Base-by-base conservation (phyloP, 2,329 filamentous ascomycete genomes). In the Aspergillus flavus region DNA sequence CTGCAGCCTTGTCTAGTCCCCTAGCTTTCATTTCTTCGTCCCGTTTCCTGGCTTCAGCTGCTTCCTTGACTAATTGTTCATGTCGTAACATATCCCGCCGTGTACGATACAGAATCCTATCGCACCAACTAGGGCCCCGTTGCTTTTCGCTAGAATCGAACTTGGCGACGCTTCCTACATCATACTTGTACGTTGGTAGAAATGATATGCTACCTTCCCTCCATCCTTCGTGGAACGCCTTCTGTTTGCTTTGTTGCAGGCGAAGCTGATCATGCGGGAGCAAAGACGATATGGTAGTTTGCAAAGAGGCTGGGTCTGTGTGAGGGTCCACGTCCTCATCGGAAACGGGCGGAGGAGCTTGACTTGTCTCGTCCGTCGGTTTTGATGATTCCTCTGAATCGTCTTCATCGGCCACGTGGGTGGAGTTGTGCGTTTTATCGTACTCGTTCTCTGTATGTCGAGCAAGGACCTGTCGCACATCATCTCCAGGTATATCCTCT, bases 121-220 rank as follows among this genome's bases (percentile, higher is more conserved):
- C 95, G 75, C 95, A 99, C 94, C 95, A 99, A 74, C 93, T 97
- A 3, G 95, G 95, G 2, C 92, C 91, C 59, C 96, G 87, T 67
- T 90, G 90, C 81, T 99, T 99, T 75, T 98, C 95, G 68, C 94
- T 97, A 0, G 94, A 93, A 79, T 99, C 96, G 75, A 97, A 99
- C 34, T 93, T 86, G 2, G 92, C 92, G 36, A 97, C 87, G 34
- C 91, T 96, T n/a, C 95, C 95, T 32, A 97, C 84, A 72, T 99
- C 96, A 70, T 99, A 99, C 77, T 99, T 99, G 79, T 99, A 99
- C 0, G 95, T 96, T 1, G 95, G 95, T 19, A 98, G 76, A 72
- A 99, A 99, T 1, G 87, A 87, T 61, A 99, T 94, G 0, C 88
- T 84, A 0, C 94, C 95, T 82, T 99, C 95, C 57, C 86, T 85